Conservation (phyloP, 23 red algal species). For the Gracilaria vermiculophylla region DNA sequence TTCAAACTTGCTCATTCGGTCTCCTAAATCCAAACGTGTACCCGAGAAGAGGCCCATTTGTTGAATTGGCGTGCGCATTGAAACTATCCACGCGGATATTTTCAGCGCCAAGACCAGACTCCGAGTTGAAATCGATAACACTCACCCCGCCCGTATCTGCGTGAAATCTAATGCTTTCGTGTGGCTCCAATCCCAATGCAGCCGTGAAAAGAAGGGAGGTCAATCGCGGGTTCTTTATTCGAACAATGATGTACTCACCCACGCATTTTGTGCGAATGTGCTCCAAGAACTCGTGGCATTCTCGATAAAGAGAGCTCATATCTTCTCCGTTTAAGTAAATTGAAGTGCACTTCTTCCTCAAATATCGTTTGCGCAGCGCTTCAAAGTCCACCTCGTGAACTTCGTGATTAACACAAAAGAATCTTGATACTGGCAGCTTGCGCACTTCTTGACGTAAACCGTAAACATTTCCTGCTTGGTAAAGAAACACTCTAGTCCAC, state of each 20-base stretch:
- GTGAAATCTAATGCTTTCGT: constrained; percentile 14
- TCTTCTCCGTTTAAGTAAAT: background rate
- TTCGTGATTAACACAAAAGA: constrained; percentile 18
- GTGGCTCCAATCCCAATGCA: constrained; percentile 7
- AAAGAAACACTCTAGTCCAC: background rate
- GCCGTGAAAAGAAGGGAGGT: constrained; percentile 25
- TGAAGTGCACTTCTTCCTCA: constrained; percentile 2
- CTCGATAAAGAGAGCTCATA: background rate
- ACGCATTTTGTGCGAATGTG: background rate
- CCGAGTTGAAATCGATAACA: constrained; percentile 13
- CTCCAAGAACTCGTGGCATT: background rate
- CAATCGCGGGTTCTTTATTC: background rate
- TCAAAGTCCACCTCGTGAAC: background rate
- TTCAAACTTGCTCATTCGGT: background rate
- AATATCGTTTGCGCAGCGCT: background rate
- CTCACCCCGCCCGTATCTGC: constrained; percentile 47
- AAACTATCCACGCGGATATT: constrained; percentile 31
- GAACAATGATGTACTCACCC: background rate
- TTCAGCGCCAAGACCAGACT: background rate
- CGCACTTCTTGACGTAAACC: constrained; percentile 1
- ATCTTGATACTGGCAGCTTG: background rate
- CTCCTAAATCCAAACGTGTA: constrained; percentile 13
- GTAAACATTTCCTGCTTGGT: background rate
- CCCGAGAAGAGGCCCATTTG: constrained; percentile 28
- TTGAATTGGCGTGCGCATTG: constrained; percentile 22